Base-by-base conservation (phyloP, 768 basidiomycete species). In the Tephrocybe sp. region DNA sequence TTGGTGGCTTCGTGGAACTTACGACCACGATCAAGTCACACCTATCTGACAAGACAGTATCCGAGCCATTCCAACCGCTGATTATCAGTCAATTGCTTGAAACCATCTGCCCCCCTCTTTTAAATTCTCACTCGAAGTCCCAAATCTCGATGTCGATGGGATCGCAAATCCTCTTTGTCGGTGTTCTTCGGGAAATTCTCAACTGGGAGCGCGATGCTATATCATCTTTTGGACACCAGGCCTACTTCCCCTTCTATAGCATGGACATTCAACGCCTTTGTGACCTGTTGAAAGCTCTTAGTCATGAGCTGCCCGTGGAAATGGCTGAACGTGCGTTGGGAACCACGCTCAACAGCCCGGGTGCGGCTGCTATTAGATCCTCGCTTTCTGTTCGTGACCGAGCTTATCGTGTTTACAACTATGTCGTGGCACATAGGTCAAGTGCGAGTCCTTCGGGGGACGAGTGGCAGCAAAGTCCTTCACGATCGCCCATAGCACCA, bases 271-370 rank as follows among this genome's bases (percentile, higher is more conserved):
- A 34, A 11, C 11, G 12, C 2, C 23, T 49, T 0, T 15, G 40
- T 11, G 16, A 13, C 7, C 18, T 36, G 4, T 31, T 49, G 21
- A 2, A 31, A 3, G 2, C 2, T 18, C 40, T 49, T 5, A 30
- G 27, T 2, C 9, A 49, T 13, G 24, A 42, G n/a, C n/a, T 33
- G n/a, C 31, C 40, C 3, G 22, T 49, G 3, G 23, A n/a, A 15
- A 42, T 49, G 40, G 47, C 40, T 4, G 40, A 49, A 15, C 40
- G 23, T 16, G 47, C 16, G 6, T n/a, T 49, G 1, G 47, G 40
- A 49, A 41, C 16, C 19, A 42, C 25, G 37, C 37, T 45, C 21
- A 13, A 39, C n/a, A 34, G n/a, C n/a, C n/a, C n/a, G n/a, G n/a
- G n/a, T n/a, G n/a, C 33, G 9, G 33, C 13, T 6, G 9, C 5